A percentile compares a stretch with the other conserved stretches of the same genome.
These are phyloP conservation scores for Globisporangium viniferum DNA, from an alignment of 352 stramenopile species.

Conservation along the genomic window DNA sequence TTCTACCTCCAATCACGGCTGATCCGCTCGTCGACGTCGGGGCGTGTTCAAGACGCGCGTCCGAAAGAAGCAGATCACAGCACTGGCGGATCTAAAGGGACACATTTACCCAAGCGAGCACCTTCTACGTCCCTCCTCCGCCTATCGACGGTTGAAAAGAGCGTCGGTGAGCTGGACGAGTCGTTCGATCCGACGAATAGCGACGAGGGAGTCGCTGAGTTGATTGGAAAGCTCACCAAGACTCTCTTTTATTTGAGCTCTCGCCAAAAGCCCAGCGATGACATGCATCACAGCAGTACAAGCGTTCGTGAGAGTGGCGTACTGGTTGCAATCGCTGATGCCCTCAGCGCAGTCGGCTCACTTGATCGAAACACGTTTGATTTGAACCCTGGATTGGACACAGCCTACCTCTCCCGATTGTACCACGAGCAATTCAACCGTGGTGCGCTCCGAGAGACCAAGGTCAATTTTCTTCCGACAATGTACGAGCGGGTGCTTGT, in stretches of 20 bases:
- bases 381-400: conserved; percentile 49
- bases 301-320: conserved; percentile 8
- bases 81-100: not conserved
- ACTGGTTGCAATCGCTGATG: conserved; percentile 42
- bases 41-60: not conserved
- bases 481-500: conserved; percentile 67
- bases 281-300: not conserved
- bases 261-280: conserved; percentile 4
- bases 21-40: conserved; percentile 5
- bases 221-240: conserved; percentile 44
- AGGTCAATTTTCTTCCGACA: conserved; percentile 33
- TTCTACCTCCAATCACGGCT: conserved; percentile 44
- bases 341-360: conserved; percentile 61
- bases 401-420: conserved; percentile 44
- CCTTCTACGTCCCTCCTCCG: conserved; percentile 14
- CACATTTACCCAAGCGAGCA: not conserved
- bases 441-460: conserved; percentile 48
- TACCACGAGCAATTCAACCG: conserved; percentile 60
- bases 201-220: not conserved
- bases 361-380: conserved; percentile 59
- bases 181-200: conserved; percentile 6
- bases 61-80: not conserved
- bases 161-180: conserved; percentile 13
- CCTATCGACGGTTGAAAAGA: conserved; percentile 14
- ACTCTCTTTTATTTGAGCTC: conserved; percentile 55